Conservation (phyloP, 176 grass and related monocot species). For the Eremochloa ophiuroides region DNA sequence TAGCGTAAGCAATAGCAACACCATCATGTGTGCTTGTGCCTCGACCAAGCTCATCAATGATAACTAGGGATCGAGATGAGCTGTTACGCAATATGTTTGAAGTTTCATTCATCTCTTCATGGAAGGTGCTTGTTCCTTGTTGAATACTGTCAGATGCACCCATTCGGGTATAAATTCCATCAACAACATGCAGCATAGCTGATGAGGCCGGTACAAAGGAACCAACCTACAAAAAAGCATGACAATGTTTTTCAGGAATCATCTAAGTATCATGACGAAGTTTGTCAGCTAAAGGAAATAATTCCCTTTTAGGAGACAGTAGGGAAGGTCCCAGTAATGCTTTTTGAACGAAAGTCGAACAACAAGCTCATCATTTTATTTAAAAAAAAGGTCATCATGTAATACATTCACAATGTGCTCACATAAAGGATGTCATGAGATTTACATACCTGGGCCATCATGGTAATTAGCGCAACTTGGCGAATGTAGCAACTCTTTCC, state of each 20-base stretch:
- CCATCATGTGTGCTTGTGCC: constrained; percentile 90
- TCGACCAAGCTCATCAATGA: constrained; percentile 94
- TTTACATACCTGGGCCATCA: constrained; percentile 85
- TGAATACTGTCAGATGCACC: constrained; percentile 90
- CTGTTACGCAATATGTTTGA: constrained; percentile 73
- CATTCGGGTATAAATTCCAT: constrained; percentile 89
- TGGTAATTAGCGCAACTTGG: constrained; percentile 83
- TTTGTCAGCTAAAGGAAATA: background rate
- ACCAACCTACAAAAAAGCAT: constrained; percentile 61
- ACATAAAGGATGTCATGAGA: background rate
- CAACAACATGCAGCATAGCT: constrained; percentile 70
- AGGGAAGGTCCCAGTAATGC: background rate
- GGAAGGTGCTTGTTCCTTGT: constrained; percentile 83
- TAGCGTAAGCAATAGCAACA: constrained; percentile 85
- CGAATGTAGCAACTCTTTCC: constrained; percentile 98
- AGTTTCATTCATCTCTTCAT: constrained; percentile 83
- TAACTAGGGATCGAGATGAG: constrained; percentile 74
- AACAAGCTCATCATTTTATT: background rate
- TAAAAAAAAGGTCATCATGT: background rate
- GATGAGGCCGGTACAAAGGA: constrained; percentile 87
- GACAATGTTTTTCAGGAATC: constrained; percentile 14
- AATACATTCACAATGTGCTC: background rate
- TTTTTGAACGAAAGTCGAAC: background rate
- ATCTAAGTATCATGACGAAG: background rate
- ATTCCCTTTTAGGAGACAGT: background rate